These are phyloP conservation scores for Fusarium sarcochroum DNA, from an alignment of 2,329 filamentous ascomycete genomes.

Conservation along the genomic window DNA sequence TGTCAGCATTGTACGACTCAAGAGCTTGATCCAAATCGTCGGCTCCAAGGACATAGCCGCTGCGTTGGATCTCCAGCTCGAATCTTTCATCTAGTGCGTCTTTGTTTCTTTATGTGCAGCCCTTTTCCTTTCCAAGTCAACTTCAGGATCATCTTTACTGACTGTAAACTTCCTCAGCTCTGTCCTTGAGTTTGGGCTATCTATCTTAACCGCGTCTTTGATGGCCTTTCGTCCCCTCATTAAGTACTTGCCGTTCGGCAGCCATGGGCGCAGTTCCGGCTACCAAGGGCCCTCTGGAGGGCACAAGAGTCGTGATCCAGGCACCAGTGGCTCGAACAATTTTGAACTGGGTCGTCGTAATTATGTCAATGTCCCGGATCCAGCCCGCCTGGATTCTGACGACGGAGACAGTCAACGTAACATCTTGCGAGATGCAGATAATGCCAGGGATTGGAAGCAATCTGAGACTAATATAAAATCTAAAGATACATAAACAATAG, in stretches of 20 bases:
- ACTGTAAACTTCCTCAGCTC: neutral
- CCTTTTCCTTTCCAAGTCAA: accelerated
- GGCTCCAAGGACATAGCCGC: conserved; percentile 1
- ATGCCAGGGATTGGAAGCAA: neutral
- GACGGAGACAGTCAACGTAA: conserved; percentile 10
- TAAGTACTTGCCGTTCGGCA: conserved; percentile 11
- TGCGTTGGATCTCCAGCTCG: conserved; percentile 7
- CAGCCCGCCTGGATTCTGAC: neutral
- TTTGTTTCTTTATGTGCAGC: neutral
- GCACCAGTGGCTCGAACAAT: neutral
- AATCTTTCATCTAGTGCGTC: conserved; percentile 13
- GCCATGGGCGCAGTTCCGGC: conserved; percentile 2
- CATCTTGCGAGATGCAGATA: neutral
- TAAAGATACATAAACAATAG: neutral
- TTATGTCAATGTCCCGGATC: conserved; percentile 9
- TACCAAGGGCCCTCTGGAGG: neutral
- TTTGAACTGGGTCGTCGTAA: conserved; percentile 7
- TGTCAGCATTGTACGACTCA: conserved; percentile 7
- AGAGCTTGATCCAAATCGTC: conserved; percentile 6
- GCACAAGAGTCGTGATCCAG: neutral
- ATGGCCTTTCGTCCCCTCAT: conserved; percentile 12
- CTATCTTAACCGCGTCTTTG: conserved; percentile 3
- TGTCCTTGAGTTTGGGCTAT: conserved; percentile 10
- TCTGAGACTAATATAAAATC: neutral
- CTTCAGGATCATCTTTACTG: neutral